Evolutionary conservation across 306 rosid genomes (phyloP), one percentile per base, ranked within the genome.

Genomic region (Styphnolobium japonicum): DNA sequence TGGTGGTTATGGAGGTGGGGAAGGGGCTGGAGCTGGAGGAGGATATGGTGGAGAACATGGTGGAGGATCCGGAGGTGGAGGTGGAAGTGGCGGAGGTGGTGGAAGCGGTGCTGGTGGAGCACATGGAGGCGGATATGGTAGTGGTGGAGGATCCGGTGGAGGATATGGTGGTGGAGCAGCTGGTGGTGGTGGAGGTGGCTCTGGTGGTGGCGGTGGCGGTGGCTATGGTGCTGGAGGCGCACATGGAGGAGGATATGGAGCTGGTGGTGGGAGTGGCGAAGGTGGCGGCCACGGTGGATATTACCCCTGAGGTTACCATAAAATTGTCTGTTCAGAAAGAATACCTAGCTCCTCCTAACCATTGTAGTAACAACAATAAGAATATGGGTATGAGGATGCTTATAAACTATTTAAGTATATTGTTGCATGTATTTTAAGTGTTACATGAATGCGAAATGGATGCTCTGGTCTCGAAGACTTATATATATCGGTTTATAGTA

Each of bases 241-340:
- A 14, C 79, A 81, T n/a, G 80, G 82, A 3, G 85, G 74, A 2
- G 85, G 85, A 40, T 84, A 79, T 10, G 83, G 85, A 2, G 88
- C 82, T 10, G 83, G 89, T 7, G 80, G 60, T 0, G 89, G 85
- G 0, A 85, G 87, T 22, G 90, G 84, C 0, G 64, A 40, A 37
- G 88, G 87, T 7, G 80, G 81, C 1, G 85, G 89, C 51, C 76
- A 85, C 15, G 88, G 90, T 29, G 88, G 89, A 61, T 87, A 90
- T 60, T 27, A 75, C 45, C 93, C 91, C 52, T 86, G 71, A 89
- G 25, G 19, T 10, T 31, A 40, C 29, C 21, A 43, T 81, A 40
- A 34, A 60, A 14, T 25, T 75, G 7, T n/a, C 25, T 57, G 10
- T 46, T 11, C 10, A 57, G 18, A 68, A 51, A 14, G 46, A 80